These are phyloP conservation scores for Kurtzmaniella quercitrusa DNA, from an alignment of 1,139 yeast genomes.

Conservation along the genomic window DNA sequence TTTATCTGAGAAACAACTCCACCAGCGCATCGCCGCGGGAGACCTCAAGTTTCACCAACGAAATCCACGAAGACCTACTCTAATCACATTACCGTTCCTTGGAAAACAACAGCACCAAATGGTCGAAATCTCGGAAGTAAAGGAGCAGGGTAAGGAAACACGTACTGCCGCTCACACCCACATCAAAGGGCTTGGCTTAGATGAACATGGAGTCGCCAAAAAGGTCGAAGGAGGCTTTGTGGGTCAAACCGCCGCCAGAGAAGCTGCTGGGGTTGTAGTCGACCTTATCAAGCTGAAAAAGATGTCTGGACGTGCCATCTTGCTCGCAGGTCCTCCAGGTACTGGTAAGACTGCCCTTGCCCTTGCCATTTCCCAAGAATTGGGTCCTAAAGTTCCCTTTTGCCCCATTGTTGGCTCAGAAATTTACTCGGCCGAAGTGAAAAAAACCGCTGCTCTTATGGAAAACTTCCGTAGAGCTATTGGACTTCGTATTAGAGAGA, in stretches of 20 bases:
- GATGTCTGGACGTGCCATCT: constrained; percentile 94
- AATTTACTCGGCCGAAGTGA: constrained; percentile 93
- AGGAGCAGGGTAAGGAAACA: constrained; percentile 58
- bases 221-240: constrained; percentile 91
- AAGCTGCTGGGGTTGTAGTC: constrained; percentile 94
- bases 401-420: constrained; percentile 97
- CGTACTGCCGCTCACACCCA: constrained; percentile 98
- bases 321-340: constrained; percentile 96
- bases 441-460: constrained; percentile 95
- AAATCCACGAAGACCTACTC: background rate
- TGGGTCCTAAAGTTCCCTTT: constrained; percentile 98
- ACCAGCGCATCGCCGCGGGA: background rate
- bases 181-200: constrained; percentile 91
- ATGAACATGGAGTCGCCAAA: constrained; percentile 84
- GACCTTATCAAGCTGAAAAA: constrained; percentile 90
- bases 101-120: constrained; percentile 25
- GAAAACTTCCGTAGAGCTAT: constrained; percentile 96
- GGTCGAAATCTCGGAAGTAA: constrained; percentile 85
- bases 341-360: constrained; percentile 98
- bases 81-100: too few species aligned
- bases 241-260: constrained; percentile 92
- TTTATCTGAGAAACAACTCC: background rate
- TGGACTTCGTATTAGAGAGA: constrained; percentile 92
- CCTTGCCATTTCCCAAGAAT: constrained; percentile 90
- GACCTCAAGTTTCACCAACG: background rate